Conservation (phyloP, 306 rosid genomes). For the Rosa lucieae region DNA sequence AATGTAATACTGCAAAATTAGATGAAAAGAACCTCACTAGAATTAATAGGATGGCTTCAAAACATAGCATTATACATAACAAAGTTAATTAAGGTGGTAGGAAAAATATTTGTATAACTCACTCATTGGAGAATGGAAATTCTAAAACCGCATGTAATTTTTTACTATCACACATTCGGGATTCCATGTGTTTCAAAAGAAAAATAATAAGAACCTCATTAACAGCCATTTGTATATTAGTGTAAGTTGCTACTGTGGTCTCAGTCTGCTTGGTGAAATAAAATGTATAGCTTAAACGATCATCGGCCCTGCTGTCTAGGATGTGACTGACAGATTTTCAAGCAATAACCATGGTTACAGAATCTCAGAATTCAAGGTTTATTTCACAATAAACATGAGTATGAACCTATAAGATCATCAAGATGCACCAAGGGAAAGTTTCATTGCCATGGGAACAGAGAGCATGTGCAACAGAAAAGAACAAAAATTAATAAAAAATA, state of each 20-base stretch:
- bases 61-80: background rate
- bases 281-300: background rate
- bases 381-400: background rate
- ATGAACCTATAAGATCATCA: background rate
- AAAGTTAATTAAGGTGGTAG: background rate
- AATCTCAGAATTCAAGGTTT: background rate
- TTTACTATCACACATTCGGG: background rate
- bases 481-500: background rate
- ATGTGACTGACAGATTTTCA: background rate
- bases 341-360: background rate
- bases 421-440: background rate
- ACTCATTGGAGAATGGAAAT: background rate
- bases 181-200: background rate
- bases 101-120: background rate
- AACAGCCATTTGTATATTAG: background rate
- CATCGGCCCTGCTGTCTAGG: background rate
- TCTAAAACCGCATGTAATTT: background rate
- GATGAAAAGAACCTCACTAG: background rate
- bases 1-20: conserved; percentile 49
- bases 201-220: background rate
- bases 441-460: background rate
- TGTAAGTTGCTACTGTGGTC: background rate
- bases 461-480: background rate
- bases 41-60: background rate
- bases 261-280: background rate